Evolutionary conservation across 805 yeast species (phyloP).

Genomic region (Pichia paraexigua): DNA sequence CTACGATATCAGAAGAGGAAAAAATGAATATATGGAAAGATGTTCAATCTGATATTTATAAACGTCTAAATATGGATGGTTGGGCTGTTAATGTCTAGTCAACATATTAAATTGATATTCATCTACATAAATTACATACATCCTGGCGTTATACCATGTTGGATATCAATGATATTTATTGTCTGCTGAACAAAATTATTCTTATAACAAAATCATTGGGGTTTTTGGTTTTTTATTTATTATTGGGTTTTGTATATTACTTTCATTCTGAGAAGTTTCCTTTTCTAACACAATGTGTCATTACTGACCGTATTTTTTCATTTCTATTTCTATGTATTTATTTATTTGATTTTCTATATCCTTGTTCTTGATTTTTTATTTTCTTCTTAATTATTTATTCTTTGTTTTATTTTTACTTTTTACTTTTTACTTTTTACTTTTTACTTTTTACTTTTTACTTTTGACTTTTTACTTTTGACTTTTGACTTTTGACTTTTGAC

Average conservation of each 20-base stretch:
- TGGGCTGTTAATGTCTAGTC: not conserved
- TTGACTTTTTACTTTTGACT: no score
- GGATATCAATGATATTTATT: no score
- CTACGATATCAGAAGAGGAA: slow-evolving; percentile 42
- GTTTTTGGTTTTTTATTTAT: not conserved
- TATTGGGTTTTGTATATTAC: not conserved
- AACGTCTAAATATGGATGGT: slow-evolving; percentile 46
- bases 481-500: not conserved
- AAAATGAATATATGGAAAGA: slow-evolving; percentile 55
- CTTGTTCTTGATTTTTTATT: not conserved
- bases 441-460: no score
- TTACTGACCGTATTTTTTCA: not conserved
- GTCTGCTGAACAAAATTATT: not conserved
- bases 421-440: not conserved
- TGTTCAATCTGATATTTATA: slow-evolving; percentile 53
- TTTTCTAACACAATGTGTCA: not conserved
- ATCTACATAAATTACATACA: not conserved
- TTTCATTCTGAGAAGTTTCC: not conserved
- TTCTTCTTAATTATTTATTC: no score
- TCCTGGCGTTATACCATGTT: not conserved
- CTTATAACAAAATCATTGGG: no score
- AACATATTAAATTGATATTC: not conserved
- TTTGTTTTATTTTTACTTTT: not conserved
- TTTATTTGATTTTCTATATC: no score
- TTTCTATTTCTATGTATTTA: not conserved